A percentile compares a stretch with the other conserved stretches of the same genome.
These are phyloP conservation scores for Canariomyces notabilis DNA, from an alignment of 2,329 filamentous ascomycete species.

Conservation along the genomic window DNA sequence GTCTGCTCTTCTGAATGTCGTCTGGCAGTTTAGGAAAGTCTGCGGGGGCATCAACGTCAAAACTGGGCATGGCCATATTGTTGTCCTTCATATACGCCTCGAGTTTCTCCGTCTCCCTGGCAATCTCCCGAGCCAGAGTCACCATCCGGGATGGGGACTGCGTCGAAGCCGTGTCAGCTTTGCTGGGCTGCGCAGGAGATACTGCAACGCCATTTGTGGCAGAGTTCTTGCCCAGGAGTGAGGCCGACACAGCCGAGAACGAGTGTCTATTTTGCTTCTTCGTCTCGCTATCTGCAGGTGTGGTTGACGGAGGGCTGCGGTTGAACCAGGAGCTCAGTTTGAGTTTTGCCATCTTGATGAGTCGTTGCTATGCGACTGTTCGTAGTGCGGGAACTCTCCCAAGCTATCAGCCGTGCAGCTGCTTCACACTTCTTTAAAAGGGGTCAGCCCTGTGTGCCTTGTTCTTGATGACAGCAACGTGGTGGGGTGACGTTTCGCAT, in stretches of 20 bases:
- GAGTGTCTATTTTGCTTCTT: slow-evolving; percentile 35
- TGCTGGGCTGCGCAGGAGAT: not conserved
- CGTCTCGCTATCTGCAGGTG: slow-evolving; percentile 23
- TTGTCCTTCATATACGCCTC: slow-evolving; percentile 43
- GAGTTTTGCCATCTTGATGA: slow-evolving; percentile 31
- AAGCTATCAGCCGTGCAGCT: no score
- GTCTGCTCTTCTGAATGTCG: slow-evolving; percentile 41
- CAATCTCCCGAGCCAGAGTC: slow-evolving; percentile 44
- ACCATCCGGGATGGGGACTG: slow-evolving; percentile 36
- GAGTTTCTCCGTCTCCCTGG: slow-evolving; percentile 44
- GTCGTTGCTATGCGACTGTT: no score
- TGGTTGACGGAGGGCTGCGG: slow-evolving; percentile 22
- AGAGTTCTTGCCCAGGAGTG: slow-evolving; percentile 21
- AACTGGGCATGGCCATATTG: slow-evolving; percentile 38
- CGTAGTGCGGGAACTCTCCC: no score
- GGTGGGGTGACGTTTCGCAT: no score
- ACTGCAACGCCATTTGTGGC: slow-evolving; percentile 9
- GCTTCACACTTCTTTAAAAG: no score
- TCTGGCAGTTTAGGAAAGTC: slow-evolving; percentile 46
- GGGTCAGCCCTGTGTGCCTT: no score
- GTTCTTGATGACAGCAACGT: no score
- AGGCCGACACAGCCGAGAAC: slow-evolving; percentile 28
- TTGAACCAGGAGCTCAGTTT: slow-evolving; percentile 35
- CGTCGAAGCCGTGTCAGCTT: slow-evolving; percentile 2
- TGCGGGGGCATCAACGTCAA: slow-evolving; percentile 39